phyloP scores from a whole-genome alignment of 768 basidiomycete species.

The Tephrocybe sp. region DNA sequence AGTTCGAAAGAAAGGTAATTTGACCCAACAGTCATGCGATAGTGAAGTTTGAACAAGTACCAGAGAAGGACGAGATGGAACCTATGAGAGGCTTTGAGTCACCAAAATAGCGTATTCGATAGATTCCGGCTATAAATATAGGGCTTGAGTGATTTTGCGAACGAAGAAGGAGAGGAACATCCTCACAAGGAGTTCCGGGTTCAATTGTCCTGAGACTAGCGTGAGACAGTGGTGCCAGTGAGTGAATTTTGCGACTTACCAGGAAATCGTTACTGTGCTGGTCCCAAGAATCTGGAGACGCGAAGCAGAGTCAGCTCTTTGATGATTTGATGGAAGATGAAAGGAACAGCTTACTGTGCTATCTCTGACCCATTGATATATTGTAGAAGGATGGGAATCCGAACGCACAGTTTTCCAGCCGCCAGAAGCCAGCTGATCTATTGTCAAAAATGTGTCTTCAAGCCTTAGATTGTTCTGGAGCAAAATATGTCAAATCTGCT shows the following conservation, averaged over 20 bases:
- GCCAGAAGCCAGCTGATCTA: slow-evolving; percentile 49
- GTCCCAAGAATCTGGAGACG: slow-evolving; percentile 47
- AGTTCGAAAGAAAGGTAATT: background rate
- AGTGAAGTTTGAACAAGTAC: slow-evolving; percentile 60
- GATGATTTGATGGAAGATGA: background rate
- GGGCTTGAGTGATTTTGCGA: background rate
- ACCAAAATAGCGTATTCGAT: slow-evolving; percentile 69
- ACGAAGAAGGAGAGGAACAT: background rate
- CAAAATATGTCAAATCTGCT: background rate
- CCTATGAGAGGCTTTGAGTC: slow-evolving; percentile 74
- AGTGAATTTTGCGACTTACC: slow-evolving; percentile 38
- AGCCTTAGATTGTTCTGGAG: slow-evolving; percentile 72
- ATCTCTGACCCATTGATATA: slow-evolving; percentile 60
- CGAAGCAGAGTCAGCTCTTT: slow-evolving; percentile 1
- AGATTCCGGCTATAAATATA: slow-evolving; percentile 54
- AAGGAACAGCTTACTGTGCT: slow-evolving; percentile 39
- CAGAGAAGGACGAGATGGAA: slow-evolving; percentile 58
- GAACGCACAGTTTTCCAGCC: slow-evolving; percentile 59
- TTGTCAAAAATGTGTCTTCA: slow-evolving; percentile 68
- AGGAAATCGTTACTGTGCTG: slow-evolving; percentile 64
- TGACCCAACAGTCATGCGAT: slow-evolving; percentile 34
- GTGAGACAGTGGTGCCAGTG: slow-evolving; percentile 5
- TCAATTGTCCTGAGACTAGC: slow-evolving; percentile 55
- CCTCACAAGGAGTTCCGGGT: slow-evolving; percentile 51
- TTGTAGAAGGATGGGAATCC: slow-evolving; percentile 79